Evolutionary conservation across 2,329 filamentous ascomycete species (phyloP), one percentile per base, ranked within the genome.

Genomic region (Tolypocladium endophyticum): DNA sequence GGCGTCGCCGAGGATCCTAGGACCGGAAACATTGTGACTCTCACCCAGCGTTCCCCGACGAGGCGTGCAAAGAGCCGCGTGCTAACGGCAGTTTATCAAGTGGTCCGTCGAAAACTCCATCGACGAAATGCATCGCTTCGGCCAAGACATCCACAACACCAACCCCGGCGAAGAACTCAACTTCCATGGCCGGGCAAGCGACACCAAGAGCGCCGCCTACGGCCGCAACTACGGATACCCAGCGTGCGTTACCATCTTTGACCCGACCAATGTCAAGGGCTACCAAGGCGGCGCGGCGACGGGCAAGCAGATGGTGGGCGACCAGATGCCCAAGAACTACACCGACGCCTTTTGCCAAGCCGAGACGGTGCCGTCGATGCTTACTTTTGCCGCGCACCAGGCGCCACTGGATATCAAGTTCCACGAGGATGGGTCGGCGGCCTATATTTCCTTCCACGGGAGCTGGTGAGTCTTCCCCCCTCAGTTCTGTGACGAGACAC

Each of bases 81-180:
- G 50, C 50, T 53, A 7, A 53, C 50, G 4, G 18, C 20, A 5
- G 28, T 18, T 4, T n/a, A 3, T n/a, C 3, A n/a, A 69, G 62
- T 83, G 77, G 74, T 76, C 75, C 8, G 84, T 90, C 2, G 87
- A 89, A 69, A 89, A 89, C 71, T 84, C 80, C 20, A 82, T 82
- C 8, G 86, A 89, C 69, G 70, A 87, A 30, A 74, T 89, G 52
- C 68, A 73, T 36, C 78, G 86, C 33, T 66, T 74, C 30, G 80
- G 79, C 9, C 65, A 73, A 14, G 84, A 87, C 64, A 79, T 88
- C 54, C 85, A 88, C 65, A 73, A 83, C 63, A 76, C 86, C 63
- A 89, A 90, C 66, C 87, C 87, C 0, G 87, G 83, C 25, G 87
- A 90, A 68, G 86, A 90, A 70, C 71, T 90, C 70, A 90, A 90